Percentiles rank a stretch among this genome's conserved stretches.
Evolutionary conservation across 2,329 filamentous ascomycete genomes (phyloP).

Genomic region (Fusarium solani-melongenae): DNA sequence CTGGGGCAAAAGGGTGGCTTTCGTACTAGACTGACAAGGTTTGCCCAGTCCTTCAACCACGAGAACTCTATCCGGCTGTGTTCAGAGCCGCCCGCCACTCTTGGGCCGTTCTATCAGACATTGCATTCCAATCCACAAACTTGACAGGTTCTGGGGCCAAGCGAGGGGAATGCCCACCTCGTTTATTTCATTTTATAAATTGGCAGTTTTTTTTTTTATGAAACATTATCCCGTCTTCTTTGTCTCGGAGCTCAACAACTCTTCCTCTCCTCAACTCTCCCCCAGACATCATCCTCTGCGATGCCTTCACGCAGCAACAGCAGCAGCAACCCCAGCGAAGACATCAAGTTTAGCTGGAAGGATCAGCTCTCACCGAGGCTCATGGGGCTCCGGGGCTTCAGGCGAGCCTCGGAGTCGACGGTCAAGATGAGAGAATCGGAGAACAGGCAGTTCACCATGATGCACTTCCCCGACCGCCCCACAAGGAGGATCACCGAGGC

Average conservation of each 20-base stretch:
- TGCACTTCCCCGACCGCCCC: conserved; percentile 40
- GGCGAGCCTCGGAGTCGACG: conserved; percentile 31
- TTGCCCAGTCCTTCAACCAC: conserved; percentile 15
- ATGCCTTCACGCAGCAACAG: conserved; percentile 26
- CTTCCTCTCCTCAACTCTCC: not conserved
- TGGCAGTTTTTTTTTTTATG: not conserved
- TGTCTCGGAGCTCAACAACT: not conserved
- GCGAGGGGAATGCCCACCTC: conserved; percentile 1
- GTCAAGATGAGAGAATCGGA: conserved; percentile 10
- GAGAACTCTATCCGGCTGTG: conserved; percentile 28
- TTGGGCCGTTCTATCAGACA: conserved; percentile 27
- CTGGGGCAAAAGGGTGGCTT: conserved; percentile 23
- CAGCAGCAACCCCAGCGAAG: conserved; percentile 9
- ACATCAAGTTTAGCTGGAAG: conserved; percentile 38
- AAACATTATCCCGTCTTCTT: not conserved
- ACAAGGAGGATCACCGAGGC: conserved; percentile 26
- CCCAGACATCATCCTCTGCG: conserved; percentile 8
- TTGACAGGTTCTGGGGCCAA: conserved; percentile 15
- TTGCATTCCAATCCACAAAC: conserved; percentile 32
- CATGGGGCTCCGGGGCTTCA: conserved; percentile 33
- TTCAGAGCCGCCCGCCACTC: conserved; percentile 5
- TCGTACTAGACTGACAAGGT: conserved; percentile 30
- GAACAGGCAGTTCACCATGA: conserved; percentile 31
- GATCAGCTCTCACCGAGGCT: conserved; percentile 34
- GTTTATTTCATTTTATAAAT: conserved; percentile 10